Percentiles rank a stretch among this genome's conserved stretches.
Evolutionary conservation across 2,329 filamentous ascomycete genomes (phyloP).

Genomic region (Paecilomyces niveus): DNA sequence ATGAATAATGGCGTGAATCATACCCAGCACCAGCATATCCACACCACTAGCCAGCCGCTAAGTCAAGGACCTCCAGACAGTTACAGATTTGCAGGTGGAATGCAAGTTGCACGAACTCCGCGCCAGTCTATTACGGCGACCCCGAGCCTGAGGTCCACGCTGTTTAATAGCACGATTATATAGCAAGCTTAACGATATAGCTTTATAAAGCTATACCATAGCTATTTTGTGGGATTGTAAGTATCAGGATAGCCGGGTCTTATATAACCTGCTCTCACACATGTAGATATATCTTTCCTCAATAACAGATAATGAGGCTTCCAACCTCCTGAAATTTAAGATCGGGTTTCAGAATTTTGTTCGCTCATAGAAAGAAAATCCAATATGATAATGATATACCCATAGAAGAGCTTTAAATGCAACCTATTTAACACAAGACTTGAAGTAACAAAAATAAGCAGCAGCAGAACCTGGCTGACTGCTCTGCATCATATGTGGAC

Average conservation of each 20-base stretch:
- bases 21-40: not conserved
- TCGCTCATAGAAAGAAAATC: not conserved
- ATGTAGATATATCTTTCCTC: too few relatives aligned
- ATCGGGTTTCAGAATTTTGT: not conserved
- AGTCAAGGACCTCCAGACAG: not conserved
- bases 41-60: not conserved
- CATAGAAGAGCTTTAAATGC: not conserved
- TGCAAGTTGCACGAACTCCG: not conserved
- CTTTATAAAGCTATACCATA: too few relatives aligned
- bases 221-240: too few relatives aligned
- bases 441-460: not conserved
- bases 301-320: too few relatives aligned
- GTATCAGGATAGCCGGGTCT: too few relatives aligned
- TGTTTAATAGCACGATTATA: not conserved
- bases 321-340: too few relatives aligned
- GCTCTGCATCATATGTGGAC: not conserved
- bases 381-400: not conserved
- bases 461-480: not conserved
- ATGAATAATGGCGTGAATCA: not conserved
- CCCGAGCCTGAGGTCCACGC: not conserved
- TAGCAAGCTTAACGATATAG: not conserved
- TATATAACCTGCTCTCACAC: too few relatives aligned
- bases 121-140: not conserved
- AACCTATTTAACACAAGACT: not conserved
- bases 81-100: not conserved